These are phyloP conservation scores for Mycosphaerelloides madeirae DNA, from an alignment of 2,329 filamentous ascomycete genomes.

Conservation along the genomic window DNA sequence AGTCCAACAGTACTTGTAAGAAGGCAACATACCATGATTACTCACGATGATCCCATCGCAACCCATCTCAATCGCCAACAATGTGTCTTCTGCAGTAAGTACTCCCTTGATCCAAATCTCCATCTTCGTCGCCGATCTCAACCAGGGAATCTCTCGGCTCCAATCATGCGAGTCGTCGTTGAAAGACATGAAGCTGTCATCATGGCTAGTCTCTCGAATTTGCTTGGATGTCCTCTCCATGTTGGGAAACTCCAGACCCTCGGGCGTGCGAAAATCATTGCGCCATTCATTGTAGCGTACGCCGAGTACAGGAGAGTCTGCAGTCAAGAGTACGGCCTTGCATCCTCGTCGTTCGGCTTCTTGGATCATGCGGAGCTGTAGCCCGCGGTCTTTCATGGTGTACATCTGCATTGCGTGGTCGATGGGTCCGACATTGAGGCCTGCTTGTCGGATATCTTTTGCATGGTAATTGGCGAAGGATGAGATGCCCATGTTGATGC, in stretches of 20 bases:
- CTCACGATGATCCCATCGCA: conserved; percentile 38
- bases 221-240: conserved; percentile 23
- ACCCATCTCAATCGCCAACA: conserved; percentile 41
- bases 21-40: conserved; percentile 4
- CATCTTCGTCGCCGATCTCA: conserved; percentile 46
- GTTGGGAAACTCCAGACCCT: conserved; percentile 21
- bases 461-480: conserved; percentile 44
- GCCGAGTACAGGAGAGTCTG: conserved; percentile 52
- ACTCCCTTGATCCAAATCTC: conserved; percentile 46
- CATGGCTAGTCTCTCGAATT: conserved; percentile 27
- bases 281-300: conserved; percentile 51
- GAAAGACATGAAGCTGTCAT: conserved; percentile 26
- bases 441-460: conserved; percentile 42
- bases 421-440: conserved; percentile 34
- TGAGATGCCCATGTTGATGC: conserved; percentile 47
- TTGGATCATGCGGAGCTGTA: conserved; percentile 37
- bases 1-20: background rate
- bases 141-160: conserved; percentile 43
- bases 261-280: conserved; percentile 44
- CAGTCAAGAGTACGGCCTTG: conserved; percentile 52
- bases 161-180: conserved; percentile 29
- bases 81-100: conserved; percentile 38
- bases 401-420: conserved; percentile 53
- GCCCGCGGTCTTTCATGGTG: conserved; percentile 48
- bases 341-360: conserved; percentile 39